phyloP scores from a whole-genome alignment of 768 basidiomycete genomes.

The Boletus tomentosulus region DNA sequence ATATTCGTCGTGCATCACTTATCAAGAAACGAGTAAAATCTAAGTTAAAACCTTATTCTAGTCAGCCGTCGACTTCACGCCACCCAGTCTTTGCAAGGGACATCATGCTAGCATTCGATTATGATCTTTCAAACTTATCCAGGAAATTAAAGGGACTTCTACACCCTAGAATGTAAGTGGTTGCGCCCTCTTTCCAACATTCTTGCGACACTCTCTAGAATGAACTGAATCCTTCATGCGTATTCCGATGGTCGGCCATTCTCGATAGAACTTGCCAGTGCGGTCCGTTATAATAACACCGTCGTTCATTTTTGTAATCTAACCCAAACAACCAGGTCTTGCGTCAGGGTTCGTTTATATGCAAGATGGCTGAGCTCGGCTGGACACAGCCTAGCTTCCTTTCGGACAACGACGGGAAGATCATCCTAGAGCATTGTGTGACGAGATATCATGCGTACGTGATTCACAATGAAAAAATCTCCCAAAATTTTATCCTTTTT shows the following conservation, averaged over 20 bases:
- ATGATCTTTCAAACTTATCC: constrained; percentile 8
- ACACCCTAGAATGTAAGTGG: constrained; percentile 21
- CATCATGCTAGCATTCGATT: constrained; percentile 6
- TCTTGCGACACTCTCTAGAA: constrained; percentile 16
- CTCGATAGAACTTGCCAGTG: constrained; percentile 53
- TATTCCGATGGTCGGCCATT: constrained; percentile 48
- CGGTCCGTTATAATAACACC: constrained; percentile 31
- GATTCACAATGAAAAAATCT: neutral
- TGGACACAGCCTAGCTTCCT: constrained; percentile 48
- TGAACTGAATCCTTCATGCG: constrained; percentile 39
- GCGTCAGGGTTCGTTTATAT: constrained; percentile 51
- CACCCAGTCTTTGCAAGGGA: neutral
- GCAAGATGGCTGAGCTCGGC: constrained; percentile 48
- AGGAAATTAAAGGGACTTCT: neutral
- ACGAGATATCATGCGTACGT: constrained; percentile 55
- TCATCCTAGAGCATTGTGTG: constrained; percentile 44
- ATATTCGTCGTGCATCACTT: constrained; percentile 18
- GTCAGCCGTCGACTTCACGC: neutral
- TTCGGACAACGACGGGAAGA: constrained; percentile 31
- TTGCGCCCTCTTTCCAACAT: neutral
- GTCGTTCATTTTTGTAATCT: neutral
- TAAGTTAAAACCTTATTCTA: neutral
- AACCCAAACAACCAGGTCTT: constrained; percentile 35
- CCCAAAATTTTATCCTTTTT: neutral
- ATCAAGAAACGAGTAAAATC: constrained; percentile 16